Evolutionary conservation across 257 asterid genomes (phyloP), one percentile per base, ranked within the genome.

Genomic region (Vinca minor): DNA sequence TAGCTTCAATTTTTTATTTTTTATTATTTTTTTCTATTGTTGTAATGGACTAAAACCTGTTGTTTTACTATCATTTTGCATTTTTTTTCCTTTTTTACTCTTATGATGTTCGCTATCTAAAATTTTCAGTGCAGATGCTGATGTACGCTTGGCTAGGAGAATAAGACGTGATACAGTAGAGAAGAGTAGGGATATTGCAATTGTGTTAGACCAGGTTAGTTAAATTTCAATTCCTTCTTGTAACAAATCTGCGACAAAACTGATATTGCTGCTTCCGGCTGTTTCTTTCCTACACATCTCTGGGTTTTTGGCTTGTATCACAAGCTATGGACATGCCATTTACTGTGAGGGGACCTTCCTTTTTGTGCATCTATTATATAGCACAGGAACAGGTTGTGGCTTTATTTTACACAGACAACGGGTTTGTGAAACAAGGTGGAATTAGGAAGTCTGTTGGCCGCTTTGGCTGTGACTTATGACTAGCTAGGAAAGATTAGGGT

Each of bases 111-210:
- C 77, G 76, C 70, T 64, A 73, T 66, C 63, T 65, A 66, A 68
- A 74, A 63, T 59, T n/a, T 69, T 76, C 80, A 68, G 77, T 79
- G 89, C 93, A 93, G 99, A 93, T 87, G 94, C 99, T 77, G 99
- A 93, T 87, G 95, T 93, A 60, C 95, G 98, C 54, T 76, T 89
- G 65, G 97, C 98, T 8, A 82, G 98, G 84, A 87, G 98, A 81
- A 93, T 93, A 68, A 89, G 90, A 74, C 96, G 98, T 28, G 98
- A 93, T 78, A 89, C 95, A 20, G 92, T 65, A 72, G 97, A 93
- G 70, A 93, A 87, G 83, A 83, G 87, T 54, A 84, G 99, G 78
- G 99, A 93, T 73, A 89, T 93, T 59, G 87, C 84, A 32, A 80
- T 62, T 72, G 88, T 93, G 26, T 93, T 93, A 71, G 99, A 93